phyloP scores from a whole-genome alignment of 140 eudicot species.

The Senecio squalidus region DNA sequence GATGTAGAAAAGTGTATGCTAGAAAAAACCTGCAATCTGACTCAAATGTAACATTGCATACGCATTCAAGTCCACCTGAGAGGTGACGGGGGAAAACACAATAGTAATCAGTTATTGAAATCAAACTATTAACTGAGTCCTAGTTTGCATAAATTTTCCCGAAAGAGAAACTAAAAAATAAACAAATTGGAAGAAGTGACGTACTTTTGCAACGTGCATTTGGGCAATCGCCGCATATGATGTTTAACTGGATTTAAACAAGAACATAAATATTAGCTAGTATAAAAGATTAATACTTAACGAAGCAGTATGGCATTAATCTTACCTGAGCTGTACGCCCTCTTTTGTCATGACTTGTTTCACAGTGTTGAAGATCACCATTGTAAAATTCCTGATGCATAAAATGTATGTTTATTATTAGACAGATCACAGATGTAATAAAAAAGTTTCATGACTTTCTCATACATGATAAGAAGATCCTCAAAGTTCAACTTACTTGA shows the following conservation, averaged over 20 bases:
- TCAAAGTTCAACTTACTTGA: conserved; percentile 52
- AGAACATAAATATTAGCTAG: neutral
- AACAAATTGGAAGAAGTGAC: conserved; percentile 14
- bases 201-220: conserved; percentile 73
- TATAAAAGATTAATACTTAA: too few species aligned
- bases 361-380: conserved; percentile 74
- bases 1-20: conserved; percentile 6
- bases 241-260: conserved; percentile 48
- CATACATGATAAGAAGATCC: conserved; percentile 3
- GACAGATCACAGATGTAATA: neutral
- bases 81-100: neutral
- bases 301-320: conserved; percentile 11
- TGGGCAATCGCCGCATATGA: conserved; percentile 82
- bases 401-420: neutral
- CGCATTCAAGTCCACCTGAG: conserved; percentile 76
- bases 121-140: neutral
- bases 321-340: conserved; percentile 88
- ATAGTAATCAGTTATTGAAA: neutral
- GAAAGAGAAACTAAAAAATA: neutral
- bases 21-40: conserved; percentile 78
- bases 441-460: conserved; percentile 4
- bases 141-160: neutral
- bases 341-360: conserved; percentile 69
- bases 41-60: conserved; percentile 61
- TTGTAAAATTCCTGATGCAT: conserved; percentile 57